Base-by-base conservation (phyloP, 352 stramenopile species). In the Albugo candida region DNA sequence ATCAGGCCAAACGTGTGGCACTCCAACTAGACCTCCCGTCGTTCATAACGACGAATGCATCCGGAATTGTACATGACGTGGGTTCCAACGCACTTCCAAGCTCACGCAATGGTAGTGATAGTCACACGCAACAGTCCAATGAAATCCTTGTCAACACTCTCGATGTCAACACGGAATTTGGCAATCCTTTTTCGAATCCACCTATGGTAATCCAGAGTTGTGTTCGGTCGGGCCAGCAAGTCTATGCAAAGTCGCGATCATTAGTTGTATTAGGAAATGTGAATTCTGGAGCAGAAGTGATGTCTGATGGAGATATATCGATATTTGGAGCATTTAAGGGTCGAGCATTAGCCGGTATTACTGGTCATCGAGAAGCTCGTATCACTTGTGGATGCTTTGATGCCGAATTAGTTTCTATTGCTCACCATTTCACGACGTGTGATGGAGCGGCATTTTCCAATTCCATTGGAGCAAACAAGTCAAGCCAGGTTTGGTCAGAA, bases 401-500 rank as follows among this genome's bases (percentile, higher is more conserved):
- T 55, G 81, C 79, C 10, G 81, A 93, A 62, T 71, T 93, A 53
- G 72, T 93, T 47, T 88, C 79, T 45, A 89, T 93, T 60, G 78
- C 73, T 36, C 75, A 93, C 56, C 76, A 79, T 55, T 93, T 93
- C 51, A 93, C 81, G 34, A 93, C 81, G n/a, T 91, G 74, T 54
- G 78, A 93, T 54, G 70, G 70, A 43, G 38, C 38, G 24, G 24
- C 3, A 3, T 8, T 31, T 31, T 31, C 24, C 24, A 31, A 31
- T 8, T 39, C 51, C 82, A 34, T 60, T 34, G 14, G 0, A 46
- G 64, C 48, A 54, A 64, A 46, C 56, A 60, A 13, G 49, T 67
- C 45, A 63, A 57, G 20, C 58, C 41, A 31, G 8, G 24, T 10
- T 31, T 31, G 24, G 24, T 31, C 24, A 21, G 53, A 60, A 45